Base-by-base conservation (phyloP, 352 stramenopile species). In the Plasmopara muralis region DNA sequence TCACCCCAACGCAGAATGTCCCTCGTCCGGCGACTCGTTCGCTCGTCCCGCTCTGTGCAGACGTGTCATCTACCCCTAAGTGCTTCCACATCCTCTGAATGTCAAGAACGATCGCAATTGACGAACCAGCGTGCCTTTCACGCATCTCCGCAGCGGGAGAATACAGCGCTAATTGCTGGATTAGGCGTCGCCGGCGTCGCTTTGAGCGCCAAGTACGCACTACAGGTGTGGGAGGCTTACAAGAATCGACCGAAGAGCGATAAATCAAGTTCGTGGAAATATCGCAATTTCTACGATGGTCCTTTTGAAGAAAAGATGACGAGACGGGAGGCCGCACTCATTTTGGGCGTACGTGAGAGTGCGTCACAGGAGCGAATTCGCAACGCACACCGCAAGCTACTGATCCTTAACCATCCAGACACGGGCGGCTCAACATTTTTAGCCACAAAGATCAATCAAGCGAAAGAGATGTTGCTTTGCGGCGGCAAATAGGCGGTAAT, bases 271-370 rank as follows among this genome's bases (percentile, higher is more conserved):
- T 67, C 62, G 47, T 86, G 70, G 77, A 87, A 75, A 66, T 88
- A 85, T 63, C 80, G 80, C 57, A 93, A 93, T 64, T 95, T 96
- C 55, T 97, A 98, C 72, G 87, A 98, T 64, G 93, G 93, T 0
- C 95, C 95, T 28, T 99, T 99, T 68, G 97, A 99, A 64, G 93
- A 99, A 12, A 97, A 97, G 63, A 99, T 99, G 97, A 98, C 96
- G 40, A 79, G 91, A 6, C 83, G 96, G 30, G 97, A 99, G 72
- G 97, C 97, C n/a, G 96, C 97, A 15, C 74, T 99, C 34, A 99
- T 99, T 68, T 70, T 99, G 29, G 97, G 97, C 43, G 95, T 99
- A 35, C 77, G 87, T n/a, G 95, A 99, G 74, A 97, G 84, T 51
- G 91, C 93, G 34, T 93, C 85, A 0, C 57, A 84, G 35, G 87